Percentiles rank a stretch among this genome's conserved stretches.
These are phyloP conservation scores for Citeromyces nyonsensis DNA, from an alignment of 805 yeast genomes.

Conservation along the genomic window DNA sequence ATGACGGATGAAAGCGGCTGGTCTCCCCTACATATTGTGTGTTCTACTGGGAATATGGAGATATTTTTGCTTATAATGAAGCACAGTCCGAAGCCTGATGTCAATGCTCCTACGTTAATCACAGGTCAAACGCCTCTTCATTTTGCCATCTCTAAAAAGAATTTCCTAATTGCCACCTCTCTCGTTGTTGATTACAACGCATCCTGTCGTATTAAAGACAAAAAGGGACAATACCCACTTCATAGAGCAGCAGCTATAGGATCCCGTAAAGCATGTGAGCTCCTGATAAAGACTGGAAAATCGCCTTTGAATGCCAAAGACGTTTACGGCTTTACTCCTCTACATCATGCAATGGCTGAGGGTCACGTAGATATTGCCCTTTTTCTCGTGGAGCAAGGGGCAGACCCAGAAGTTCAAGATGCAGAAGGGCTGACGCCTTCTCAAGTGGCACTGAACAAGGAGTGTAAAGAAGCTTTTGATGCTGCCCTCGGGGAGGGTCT, in stretches of 20 bases:
- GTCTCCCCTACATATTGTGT: conserved; percentile 79
- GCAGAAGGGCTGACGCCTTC: conserved; percentile 37
- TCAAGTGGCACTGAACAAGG: conserved; percentile 39
- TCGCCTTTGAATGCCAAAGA: conserved; percentile 62
- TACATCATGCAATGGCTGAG: conserved; percentile 85
- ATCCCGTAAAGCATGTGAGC: conserved; percentile 33
- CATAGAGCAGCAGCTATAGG: conserved; percentile 82
- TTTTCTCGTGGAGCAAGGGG: conserved; percentile 46
- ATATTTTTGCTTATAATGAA: conserved; percentile 34
- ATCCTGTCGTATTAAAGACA: conserved; percentile 52
- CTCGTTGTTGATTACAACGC: conserved; percentile 42
- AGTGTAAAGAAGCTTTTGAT: conserved; percentile 5
- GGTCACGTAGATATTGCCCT: conserved; percentile 73
- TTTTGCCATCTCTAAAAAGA: conserved; percentile 53
- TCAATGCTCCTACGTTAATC: conserved; percentile 35
- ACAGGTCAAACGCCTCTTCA: conserved; percentile 67
- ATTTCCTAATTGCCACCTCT: conserved; percentile 36
- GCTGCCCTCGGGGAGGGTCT: too few relatives aligned
- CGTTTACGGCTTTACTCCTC: conserved; percentile 64
- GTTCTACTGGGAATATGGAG: conserved; percentile 51
- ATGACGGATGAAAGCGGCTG: conserved; percentile 65
- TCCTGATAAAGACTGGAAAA: conserved; percentile 33
- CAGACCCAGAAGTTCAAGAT: conserved; percentile 34
- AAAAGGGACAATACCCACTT: conserved; percentile 46
- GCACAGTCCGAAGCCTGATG: conserved; percentile 38